phyloP scores from a whole-genome alignment of 371 early-diverging fungal species.

The Mucor velutinosus region DNA sequence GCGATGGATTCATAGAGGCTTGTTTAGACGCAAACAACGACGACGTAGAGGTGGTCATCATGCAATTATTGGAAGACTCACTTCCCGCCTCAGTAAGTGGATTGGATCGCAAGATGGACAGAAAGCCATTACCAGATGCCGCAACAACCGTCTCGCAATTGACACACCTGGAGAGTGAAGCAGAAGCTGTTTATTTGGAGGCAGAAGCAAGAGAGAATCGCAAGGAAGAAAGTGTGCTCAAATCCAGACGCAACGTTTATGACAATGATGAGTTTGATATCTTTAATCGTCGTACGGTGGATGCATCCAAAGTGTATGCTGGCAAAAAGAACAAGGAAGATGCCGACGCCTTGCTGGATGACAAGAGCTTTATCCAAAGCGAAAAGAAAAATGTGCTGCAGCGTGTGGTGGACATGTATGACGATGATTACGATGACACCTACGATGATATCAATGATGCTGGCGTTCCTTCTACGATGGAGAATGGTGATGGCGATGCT shows the following conservation, averaged over 20 bases:
- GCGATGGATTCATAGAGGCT: conserved; percentile 87
- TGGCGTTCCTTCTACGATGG: conserved; percentile 53
- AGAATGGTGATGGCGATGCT: conserved; percentile 57
- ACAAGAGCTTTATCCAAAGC: conserved; percentile 57
- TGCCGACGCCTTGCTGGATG: conserved; percentile 40
- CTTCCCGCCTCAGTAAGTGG: conserved; percentile 66
- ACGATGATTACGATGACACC: conserved; percentile 92
- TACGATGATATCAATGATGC: conserved; percentile 80
- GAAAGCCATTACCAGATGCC: conserved; percentile 25
- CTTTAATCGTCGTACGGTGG: conserved; percentile 61
- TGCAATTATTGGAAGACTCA: conserved; percentile 73
- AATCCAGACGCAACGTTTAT: conserved; percentile 77
- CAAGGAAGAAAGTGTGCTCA: conserved; percentile 39
- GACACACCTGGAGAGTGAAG: conserved; percentile 3
- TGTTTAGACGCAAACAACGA: conserved; percentile 69
- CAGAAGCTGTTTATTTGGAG: not conserved
- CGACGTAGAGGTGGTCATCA: conserved; percentile 73
- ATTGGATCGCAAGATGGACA: conserved; percentile 67
- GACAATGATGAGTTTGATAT: conserved; percentile 94
- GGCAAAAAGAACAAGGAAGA: conserved; percentile 71
- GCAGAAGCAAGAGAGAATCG: not conserved
- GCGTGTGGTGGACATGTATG: conserved; percentile 66
- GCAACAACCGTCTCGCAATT: conserved; percentile 3
- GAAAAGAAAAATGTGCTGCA: conserved; percentile 66
- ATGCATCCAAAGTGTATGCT: conserved; percentile 63